A percentile compares a stretch with the other conserved stretches of the same genome.
Evolutionary conservation across 176 grass and related monocot species (phyloP).

Genomic region (Triticum monococcum): DNA sequence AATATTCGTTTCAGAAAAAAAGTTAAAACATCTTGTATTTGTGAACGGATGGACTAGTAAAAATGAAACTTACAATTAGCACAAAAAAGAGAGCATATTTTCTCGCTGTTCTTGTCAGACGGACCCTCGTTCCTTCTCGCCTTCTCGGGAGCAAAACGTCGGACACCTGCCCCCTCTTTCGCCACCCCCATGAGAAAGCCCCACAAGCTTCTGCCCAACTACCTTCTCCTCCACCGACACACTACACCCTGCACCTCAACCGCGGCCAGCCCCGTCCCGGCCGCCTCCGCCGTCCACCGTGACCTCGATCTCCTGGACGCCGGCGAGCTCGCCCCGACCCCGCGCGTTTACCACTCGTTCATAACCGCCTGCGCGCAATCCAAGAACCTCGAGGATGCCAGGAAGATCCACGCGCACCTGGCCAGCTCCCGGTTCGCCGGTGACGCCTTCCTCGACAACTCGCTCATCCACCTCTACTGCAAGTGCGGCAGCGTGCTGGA

Average conservation of each 20-base stretch:
- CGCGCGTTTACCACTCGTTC: constrained; percentile 33
- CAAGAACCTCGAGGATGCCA: constrained; percentile 34
- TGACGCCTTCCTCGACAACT: constrained; percentile 60
- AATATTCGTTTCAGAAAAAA: too few relatives aligned
- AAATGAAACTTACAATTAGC: too few relatives aligned
- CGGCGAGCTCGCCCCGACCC: constrained; percentile 36
- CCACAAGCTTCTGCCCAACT: not conserved
- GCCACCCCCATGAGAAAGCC: constrained; percentile 14
- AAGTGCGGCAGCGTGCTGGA: constrained; percentile 44
- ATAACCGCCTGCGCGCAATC: constrained; percentile 42
- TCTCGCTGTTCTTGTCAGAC: too few relatives aligned
- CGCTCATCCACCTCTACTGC: constrained; percentile 58
- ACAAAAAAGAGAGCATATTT: too few relatives aligned
- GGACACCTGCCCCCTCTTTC: not conserved
- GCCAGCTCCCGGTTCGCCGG: constrained; percentile 24
- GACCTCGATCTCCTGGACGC: constrained; percentile 40
- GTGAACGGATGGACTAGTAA: too few relatives aligned
- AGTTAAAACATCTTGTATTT: too few relatives aligned
- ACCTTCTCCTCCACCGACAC: not conserved
- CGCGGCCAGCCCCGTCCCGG: not conserved
- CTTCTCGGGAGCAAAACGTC: not conserved
- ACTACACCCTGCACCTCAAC: not conserved
- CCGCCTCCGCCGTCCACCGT: not conserved
- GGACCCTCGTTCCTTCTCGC: not conserved
- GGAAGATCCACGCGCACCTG: constrained; percentile 39